A percentile compares a stretch with the other conserved stretches of the same genome.
Conservation (phyloP, 2,329 filamentous ascomycete species). For the Westerdykella ornata region DNA sequence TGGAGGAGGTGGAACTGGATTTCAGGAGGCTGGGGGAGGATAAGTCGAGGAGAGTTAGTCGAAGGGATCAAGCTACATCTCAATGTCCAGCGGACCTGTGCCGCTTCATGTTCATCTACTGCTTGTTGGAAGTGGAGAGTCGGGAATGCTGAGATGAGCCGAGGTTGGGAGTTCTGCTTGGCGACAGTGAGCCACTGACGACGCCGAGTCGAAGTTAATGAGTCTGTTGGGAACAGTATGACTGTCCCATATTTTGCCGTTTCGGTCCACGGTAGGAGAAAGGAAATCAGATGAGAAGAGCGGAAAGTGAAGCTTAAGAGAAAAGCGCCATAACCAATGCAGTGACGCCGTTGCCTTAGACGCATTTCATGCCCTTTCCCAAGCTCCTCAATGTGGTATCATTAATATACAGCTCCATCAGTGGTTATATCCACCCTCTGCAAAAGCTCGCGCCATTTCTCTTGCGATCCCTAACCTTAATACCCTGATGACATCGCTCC, state of each 20-base stretch:
- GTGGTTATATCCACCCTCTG: conserved; percentile 54
- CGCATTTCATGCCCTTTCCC: too few relatives aligned
- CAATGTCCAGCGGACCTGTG: conserved; percentile 1
- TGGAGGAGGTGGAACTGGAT: background rate
- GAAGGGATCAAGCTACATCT: background rate
- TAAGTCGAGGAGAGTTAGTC: conserved; percentile 1
- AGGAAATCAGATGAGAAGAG: too few relatives aligned
- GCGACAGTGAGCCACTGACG: conserved; percentile 2
- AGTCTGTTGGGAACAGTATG: background rate
- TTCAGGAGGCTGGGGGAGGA: background rate
- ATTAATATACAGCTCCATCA: background rate
- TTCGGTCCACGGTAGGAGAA: too few relatives aligned
- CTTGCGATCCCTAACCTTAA: conserved; percentile 67
- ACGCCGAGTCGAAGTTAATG: conserved; percentile 1
- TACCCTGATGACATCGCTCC: conserved; percentile 63
- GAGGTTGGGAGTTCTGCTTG: conserved; percentile 4
- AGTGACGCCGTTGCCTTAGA: too few relatives aligned
- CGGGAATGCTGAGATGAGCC: background rate
- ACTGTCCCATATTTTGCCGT: too few relatives aligned
- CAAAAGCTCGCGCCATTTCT: conserved; percentile 65
- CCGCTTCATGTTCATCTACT: background rate
- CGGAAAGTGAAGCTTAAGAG: too few relatives aligned
- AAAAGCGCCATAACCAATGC: too few relatives aligned
- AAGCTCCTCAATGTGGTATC: conserved; percentile 5
- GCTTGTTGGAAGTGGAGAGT: background rate